Evolutionary conservation across 106 monocot genomes (phyloP).

Genomic region (Alisma plantagoaquatica): DNA sequence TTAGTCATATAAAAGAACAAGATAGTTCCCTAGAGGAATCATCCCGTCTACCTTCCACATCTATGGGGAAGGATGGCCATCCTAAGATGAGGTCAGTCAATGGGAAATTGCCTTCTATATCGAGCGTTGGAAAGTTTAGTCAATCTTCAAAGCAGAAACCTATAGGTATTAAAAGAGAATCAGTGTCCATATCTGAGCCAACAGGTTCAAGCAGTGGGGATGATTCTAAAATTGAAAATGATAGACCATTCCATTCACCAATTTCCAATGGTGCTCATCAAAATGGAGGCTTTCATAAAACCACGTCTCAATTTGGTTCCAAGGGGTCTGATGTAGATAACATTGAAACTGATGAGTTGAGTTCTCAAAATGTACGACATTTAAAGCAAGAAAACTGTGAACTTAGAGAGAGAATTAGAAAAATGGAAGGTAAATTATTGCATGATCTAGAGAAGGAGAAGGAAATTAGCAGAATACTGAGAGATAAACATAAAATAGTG

Average conservation of each 20-base stretch:
- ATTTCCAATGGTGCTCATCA: background rate
- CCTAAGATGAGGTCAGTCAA: background rate
- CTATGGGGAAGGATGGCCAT: no score
- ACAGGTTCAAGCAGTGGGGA: background rate
- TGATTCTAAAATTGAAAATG: background rate
- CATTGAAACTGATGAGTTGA: background rate
- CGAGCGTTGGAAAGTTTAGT: background rate
- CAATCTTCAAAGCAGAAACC: background rate
- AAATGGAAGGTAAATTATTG: background rate
- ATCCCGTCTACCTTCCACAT: background rate
- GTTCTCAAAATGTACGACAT: background rate
- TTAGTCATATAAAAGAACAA: slow-evolving; percentile 7
- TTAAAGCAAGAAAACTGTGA: background rate
- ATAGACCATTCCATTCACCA: background rate
- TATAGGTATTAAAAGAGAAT: background rate
- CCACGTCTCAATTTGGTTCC: background rate
- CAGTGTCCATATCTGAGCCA: background rate
- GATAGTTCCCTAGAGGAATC: background rate
- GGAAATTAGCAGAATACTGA: background rate
- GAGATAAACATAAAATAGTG: slow-evolving; percentile 6
- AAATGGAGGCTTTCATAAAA: background rate
- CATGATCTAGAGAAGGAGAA: background rate
- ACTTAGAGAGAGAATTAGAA: background rate
- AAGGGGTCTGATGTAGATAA: background rate
- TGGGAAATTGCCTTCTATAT: background rate